These are phyloP conservation scores for Apiotrichum siamense DNA, from an alignment of 1,284 basidiomycete species.

Conservation along the genomic window DNA sequence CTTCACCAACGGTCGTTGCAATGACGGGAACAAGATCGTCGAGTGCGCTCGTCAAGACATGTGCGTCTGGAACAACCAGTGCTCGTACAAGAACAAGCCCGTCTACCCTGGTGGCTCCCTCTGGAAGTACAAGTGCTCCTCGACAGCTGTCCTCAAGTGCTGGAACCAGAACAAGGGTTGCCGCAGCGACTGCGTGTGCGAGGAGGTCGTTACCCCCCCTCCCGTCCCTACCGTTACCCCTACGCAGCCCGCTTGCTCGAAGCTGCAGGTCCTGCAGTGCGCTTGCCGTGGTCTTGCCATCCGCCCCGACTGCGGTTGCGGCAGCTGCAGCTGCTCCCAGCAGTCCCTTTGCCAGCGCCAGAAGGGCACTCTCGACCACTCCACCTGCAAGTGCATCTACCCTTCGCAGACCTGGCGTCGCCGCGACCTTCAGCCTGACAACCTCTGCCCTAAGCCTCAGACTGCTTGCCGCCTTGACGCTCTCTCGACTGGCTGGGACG, in stretches of 20 bases:
- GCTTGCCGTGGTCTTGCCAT: too few species aligned
- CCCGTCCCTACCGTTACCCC: too few species aligned
- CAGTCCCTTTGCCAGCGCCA: conserved; percentile 9
- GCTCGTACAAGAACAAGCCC: too few species aligned
- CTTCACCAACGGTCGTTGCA: conserved; percentile 11
- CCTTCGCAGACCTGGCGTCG: conserved; percentile 6
- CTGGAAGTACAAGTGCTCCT: too few species aligned
- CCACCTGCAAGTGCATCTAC: conserved; percentile 11
- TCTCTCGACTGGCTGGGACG: not conserved
- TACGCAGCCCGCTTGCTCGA: too few species aligned
- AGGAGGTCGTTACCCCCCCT: too few species aligned
- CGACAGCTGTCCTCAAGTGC: too few species aligned
- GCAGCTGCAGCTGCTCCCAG: conserved; percentile 6
- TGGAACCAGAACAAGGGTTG: too few species aligned
- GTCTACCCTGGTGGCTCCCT: too few species aligned
- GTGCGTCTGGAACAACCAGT: conserved; percentile 4
- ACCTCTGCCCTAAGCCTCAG: conserved; percentile 6
- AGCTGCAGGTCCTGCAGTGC: too few species aligned
- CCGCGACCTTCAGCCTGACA: conserved; percentile 3
- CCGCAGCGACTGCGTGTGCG: too few species aligned
- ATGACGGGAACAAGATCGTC: conserved; percentile 5
- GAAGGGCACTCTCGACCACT: conserved; percentile 12
- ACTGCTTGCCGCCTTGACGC: conserved; percentile 11
- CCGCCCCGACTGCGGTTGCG: conserved; percentile 14
- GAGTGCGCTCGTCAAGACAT: conserved; percentile 2